phyloP scores from a whole-genome alignment of 129 eudicot genomes.

The Artemisia annua region DNA sequence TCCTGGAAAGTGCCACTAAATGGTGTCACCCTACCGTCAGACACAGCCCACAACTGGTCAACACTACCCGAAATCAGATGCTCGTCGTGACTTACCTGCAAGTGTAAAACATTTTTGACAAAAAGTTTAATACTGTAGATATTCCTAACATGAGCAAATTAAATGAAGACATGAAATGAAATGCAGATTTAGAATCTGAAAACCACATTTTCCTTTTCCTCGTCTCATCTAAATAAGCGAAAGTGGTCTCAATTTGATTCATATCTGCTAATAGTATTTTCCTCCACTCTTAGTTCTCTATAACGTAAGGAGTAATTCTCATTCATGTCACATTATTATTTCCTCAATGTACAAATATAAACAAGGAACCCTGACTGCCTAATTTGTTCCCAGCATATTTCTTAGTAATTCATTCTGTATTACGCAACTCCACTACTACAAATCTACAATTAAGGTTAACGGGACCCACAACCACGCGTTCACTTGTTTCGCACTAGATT shows the following conservation, averaged over 20 bases:
- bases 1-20: slow-evolving; percentile 88
- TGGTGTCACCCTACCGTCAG: slow-evolving; percentile 80
- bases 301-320: background rate
- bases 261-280: background rate
- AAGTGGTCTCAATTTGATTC: background rate
- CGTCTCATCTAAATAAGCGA: background rate
- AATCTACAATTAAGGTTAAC: background rate
- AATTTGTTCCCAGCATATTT: slow-evolving; percentile 7
- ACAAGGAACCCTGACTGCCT: background rate
- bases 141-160: background rate
- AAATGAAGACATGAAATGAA: background rate
- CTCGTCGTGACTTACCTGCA: slow-evolving; percentile 98
- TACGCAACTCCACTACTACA: background rate
- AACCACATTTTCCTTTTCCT: background rate
- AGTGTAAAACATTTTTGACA: slow-evolving; percentile 10
- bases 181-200: background rate
- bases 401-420: background rate
- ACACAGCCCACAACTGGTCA: slow-evolving; percentile 93
- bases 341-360: background rate
- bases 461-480: slow-evolving; percentile 7
- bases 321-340: background rate
- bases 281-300: background rate
- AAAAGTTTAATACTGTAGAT: background rate
- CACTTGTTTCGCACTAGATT: background rate
- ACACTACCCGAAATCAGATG: slow-evolving; percentile 96